Evolutionary conservation across 1,139 yeast species (phyloP), one percentile per base, ranked within the genome.

Genomic region (Hemisphaericaspora xylofermentans): DNA sequence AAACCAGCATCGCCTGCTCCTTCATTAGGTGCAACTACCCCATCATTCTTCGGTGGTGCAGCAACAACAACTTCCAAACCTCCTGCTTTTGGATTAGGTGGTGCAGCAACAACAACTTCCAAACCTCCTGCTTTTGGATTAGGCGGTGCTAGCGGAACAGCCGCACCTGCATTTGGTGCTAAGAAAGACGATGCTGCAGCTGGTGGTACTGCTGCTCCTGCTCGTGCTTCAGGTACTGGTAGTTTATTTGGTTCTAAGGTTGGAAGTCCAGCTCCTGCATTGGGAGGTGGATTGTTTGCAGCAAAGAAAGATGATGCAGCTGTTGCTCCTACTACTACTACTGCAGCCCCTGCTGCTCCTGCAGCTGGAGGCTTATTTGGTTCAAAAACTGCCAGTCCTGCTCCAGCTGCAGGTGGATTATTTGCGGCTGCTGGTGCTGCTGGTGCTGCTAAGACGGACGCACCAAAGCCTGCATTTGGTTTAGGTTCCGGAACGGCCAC

Each of bases 331-430:
- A 46, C 56, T 30, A 49, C 41, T 37, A 47, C 47, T 12, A 15
- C 41, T n/a, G 14, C 50, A 18, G 31, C 41, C 27, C 16, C 41
- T 36, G 29, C 39, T 22, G 36, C 28, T 25, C 34, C 42, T 33
- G 43, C 30, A 19, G 42, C 38, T 27, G 53, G 53, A 28, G 40
- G 40, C 10, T 43, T 49, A 21, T 65, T 66, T 48, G 61, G 66
- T 35, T 40, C 60, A 19, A 60, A 57, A 37, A 56, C 64, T 3
- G 55, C 49, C 10, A 58, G 49, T 21, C 39, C 54, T 10, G 55
- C 45, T 14, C 33, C 35, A 19, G 45, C 50, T 13, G n/a, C n/a
- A n/a, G 44, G 52, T 28, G 37, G 43, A 16, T 39, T 47, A 15
- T 53, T 51, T 33, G 58, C 58, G 7, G 43, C 52, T 18, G 43